Evolutionary conservation across 2,329 filamentous ascomycete genomes (phyloP).

Genomic region (Fusarium subglutinans): DNA sequence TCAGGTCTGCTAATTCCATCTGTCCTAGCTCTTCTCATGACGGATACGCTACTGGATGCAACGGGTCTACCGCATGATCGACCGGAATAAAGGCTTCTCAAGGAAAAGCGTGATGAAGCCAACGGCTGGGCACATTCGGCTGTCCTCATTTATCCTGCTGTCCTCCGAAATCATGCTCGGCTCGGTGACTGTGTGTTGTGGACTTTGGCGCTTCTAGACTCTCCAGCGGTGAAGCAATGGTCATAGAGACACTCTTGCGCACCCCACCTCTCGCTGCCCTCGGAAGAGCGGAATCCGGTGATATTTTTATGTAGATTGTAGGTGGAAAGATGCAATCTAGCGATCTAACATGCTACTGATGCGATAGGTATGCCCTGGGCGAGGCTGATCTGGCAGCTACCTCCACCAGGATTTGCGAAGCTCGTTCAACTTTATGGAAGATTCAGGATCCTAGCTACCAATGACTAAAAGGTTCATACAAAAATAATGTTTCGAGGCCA

Average conservation of each 20-base stretch:
- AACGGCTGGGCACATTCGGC: neutral
- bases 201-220: neutral
- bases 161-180: neutral
- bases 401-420: neutral
- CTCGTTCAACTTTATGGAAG: neutral
- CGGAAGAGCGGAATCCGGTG: neutral
- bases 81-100: neutral
- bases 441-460: neutral
- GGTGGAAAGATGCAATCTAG: neutral
- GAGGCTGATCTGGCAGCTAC: neutral
- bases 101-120: no score
- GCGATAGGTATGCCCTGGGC: no score
- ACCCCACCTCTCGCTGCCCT: neutral
- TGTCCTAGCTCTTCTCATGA: neutral
- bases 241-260: neutral
- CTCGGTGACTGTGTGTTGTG: neutral
- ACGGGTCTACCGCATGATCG: neutral
- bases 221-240: neutral
- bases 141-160: neutral
- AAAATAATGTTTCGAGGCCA: neutral
- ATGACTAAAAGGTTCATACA: neutral
- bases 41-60: neutral
- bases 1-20: neutral
- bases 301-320: neutral
- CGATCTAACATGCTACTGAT: neutral